Percentiles rank a stretch among this genome's conserved stretches.
phyloP scores from a whole-genome alignment of 352 stramenopile genomes.

The Pythium brachiatum region DNA sequence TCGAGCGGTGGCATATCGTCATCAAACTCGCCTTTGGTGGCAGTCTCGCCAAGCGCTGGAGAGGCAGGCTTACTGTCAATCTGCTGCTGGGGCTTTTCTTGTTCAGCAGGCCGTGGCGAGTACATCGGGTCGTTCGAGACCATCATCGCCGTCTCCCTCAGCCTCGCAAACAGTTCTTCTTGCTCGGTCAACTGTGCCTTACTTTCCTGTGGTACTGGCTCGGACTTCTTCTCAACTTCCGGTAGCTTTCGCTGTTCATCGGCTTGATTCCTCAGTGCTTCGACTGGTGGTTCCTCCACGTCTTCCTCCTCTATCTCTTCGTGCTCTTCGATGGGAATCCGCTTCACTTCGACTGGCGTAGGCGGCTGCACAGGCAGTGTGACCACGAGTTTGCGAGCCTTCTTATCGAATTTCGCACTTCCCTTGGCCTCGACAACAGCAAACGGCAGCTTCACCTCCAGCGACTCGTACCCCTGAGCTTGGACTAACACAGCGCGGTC shows the following conservation, averaged over 20 bases:
- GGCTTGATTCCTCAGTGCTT: background rate
- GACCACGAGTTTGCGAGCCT: slow-evolving; percentile 61
- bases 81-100: background rate
- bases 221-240: background rate
- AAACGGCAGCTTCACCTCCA: slow-evolving; percentile 70
- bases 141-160: slow-evolving; percentile 66
- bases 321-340: slow-evolving; percentile 40
- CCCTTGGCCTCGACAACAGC: slow-evolving; percentile 76
- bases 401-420: slow-evolving; percentile 83
- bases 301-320: slow-evolving; percentile 25
- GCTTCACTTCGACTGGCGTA: slow-evolving; percentile 21
- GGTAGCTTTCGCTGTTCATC: background rate
- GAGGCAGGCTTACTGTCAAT: background rate
- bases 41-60: slow-evolving; percentile 7
- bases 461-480: slow-evolving; percentile 41
- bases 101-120: slow-evolving; percentile 5
- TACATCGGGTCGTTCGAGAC: slow-evolving; percentile 61
- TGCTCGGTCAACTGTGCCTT: background rate
- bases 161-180: slow-evolving; percentile 53
- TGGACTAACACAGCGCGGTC: slow-evolving; percentile 41
- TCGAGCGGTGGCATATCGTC: slow-evolving; percentile 57
- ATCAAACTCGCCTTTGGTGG: slow-evolving; percentile 17
- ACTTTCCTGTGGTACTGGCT: background rate
- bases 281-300: background rate
- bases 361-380: slow-evolving; percentile 77